Conservation (phyloP, 140 eudicot species). For the Stevia rebaudiana region DNA sequence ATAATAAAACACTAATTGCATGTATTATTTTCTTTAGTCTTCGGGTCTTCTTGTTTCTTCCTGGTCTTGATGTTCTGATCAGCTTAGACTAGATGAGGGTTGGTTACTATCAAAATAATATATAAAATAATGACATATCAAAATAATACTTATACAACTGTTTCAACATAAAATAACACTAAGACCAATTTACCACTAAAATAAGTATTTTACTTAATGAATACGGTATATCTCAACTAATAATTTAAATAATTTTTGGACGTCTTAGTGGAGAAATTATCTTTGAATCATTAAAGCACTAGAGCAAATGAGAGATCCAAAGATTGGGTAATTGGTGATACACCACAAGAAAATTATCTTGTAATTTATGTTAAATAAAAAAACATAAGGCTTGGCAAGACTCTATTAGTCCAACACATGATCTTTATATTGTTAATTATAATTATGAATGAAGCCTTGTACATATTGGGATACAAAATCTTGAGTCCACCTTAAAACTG, state of each 20-base stretch:
- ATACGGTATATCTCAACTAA: background rate
- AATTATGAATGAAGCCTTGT: constrained; percentile 23
- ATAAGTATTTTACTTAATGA: no score
- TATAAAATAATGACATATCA: no score
- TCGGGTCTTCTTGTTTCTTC: no score
- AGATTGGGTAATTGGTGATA: constrained; percentile 5
- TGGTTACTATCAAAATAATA: no score
- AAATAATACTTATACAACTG: no score
- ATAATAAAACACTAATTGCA: no score
- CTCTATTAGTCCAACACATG: constrained; percentile 13
- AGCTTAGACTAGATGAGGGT: no score
- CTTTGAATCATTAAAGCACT: constrained; percentile 8
- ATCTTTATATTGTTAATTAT: constrained; percentile 6
- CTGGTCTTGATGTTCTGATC: no score
- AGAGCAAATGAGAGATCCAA: constrained; percentile 9
- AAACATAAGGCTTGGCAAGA: constrained; percentile 19
- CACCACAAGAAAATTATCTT: constrained; percentile 28
- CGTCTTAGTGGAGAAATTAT: constrained; percentile 16
- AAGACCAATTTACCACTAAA: no score
- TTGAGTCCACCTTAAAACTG: constrained; percentile 33
- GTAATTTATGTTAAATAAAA: background rate
- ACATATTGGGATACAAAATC: constrained; percentile 27
- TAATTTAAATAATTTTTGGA: constrained; percentile 9
- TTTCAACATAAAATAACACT: no score
- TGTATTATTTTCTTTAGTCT: no score